Evolutionary conservation across 176 grass and related monocot species (phyloP), one percentile per base, ranked within the genome.

Genomic region (Zoysia japonica): DNA sequence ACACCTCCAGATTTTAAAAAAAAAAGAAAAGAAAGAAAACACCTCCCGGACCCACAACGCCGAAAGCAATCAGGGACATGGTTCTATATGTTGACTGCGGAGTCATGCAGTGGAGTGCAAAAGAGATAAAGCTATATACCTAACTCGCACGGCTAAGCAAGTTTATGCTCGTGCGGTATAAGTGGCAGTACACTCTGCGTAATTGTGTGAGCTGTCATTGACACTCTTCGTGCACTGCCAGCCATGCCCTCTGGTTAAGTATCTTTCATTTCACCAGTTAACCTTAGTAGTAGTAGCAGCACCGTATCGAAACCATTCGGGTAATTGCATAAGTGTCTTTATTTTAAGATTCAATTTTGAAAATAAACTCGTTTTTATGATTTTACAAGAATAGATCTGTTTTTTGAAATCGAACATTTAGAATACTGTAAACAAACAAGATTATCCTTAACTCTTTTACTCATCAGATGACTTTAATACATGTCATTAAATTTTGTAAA

Each of bases 91-190:
- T 81, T 86, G 63, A 68, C 76, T 7, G 14, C 46, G 4, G 9
- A 75, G 54, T 81, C 63, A 65, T 42, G 57, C 47, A 53, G 57
- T 63, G 70, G 59, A 64, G 57, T 67, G 35, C 68, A 71, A 72
- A 72, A 64, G 43, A 61, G 63, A 43, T 49, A 78, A 67, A n/a
- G 48, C 17, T 17, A 67, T 5, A 8, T 1, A 41, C 63, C 63
- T 53, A 68, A 75, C 70, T 86, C 75, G 63, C n/a, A 75, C 64
- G 52, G 28, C n/a, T 75, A 68, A 68, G 42, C 51, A 75, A 68
- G 52, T 61, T 9, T 51, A 37, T n/a, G 55, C 28, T 28, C 28
- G 28, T 28, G 15, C 28, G 11, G 9, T 57, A 16, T 57, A 8
- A 43, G 35, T 50, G 43, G 44, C 56, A 43, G 44, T 10, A 45